A percentile compares a stretch with the other conserved stretches of the same genome.
Conservation (phyloP, 2,329 filamentous ascomycete genomes). For the Tolypocladium nubicola region DNA sequence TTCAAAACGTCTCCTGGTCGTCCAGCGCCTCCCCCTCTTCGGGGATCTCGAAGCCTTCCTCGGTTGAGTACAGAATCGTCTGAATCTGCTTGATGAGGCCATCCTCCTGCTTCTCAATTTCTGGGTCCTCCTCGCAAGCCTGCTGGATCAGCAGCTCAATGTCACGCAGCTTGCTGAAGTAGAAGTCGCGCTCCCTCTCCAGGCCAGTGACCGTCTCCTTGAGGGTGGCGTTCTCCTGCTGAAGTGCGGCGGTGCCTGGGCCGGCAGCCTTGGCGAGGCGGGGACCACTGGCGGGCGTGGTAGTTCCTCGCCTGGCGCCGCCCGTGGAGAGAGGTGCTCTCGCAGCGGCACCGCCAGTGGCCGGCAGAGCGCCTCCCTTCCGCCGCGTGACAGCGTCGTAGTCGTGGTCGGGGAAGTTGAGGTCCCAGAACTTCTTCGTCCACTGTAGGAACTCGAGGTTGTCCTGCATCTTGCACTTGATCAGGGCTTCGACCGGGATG, state of each 20-base stretch:
- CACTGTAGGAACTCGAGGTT: constrained; percentile 98
- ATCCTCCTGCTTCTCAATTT: constrained; percentile 88
- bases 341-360: constrained; percentile 30
- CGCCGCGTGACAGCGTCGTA: constrained; percentile 84
- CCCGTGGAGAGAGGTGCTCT: constrained; percentile 39
- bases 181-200: constrained; percentile 95
- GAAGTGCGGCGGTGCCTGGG: constrained; percentile 59
- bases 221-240: constrained; percentile 75
- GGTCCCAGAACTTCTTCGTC: constrained; percentile 95
- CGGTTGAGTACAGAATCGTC: constrained; percentile 91
- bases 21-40: constrained; percentile 61
- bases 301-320: constrained; percentile 44
- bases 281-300: constrained; percentile 43
- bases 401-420: constrained; percentile 93
- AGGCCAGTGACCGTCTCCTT: constrained; percentile 94
- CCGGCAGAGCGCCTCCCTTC: constrained; percentile 60
- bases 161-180: constrained; percentile 96
- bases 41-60: constrained; percentile 86
- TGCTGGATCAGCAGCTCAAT: constrained; percentile 93
- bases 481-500: constrained; percentile 76
- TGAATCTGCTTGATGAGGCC: constrained; percentile 93
- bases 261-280: constrained; percentile 37
- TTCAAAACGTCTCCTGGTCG: constrained; percentile 71
- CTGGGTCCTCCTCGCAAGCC: constrained; percentile 82
- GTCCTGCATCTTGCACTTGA: constrained; percentile 99